Evolutionary conservation across 108 stramenopile species (phyloP), one percentile per base, ranked within the genome.

Genomic region (Cyclotella kingstonii): DNA sequence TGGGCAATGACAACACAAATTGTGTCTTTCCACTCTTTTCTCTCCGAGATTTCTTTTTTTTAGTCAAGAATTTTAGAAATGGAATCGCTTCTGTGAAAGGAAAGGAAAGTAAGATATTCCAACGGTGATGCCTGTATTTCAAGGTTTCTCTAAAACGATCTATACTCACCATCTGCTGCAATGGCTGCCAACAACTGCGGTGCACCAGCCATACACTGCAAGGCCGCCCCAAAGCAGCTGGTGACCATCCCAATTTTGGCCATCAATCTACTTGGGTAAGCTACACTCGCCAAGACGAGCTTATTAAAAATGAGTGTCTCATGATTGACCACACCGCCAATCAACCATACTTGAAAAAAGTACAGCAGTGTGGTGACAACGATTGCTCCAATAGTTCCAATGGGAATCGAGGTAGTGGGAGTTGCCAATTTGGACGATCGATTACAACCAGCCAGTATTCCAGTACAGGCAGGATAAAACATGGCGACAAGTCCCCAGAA

Each of bases 401-500:
- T 79, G n/a, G 90, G 85, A 42, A 91, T 91, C 5, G 70, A 63
- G 11, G 54, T 35, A 9, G 67, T 54, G 28, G 90, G 86, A 45
- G 75, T 60, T 29, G 68, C 78, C 19, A 91, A 77, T 23, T 77
- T 82, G 17, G 79, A 83, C 1, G 74, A 77, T 11, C 84, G 78
- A 45, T 84, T 86, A 8, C 80, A 70, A 28, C 90, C 90, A 6
- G 86, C 84, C 86, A 91, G 79, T 64, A 91, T 87, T 8, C 90
- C 90, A 9, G 86, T 91, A 35, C 81, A 83, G 28, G 81, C 68
- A 11, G 90, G 90, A 66, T 84, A 91, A 59, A 87, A 91, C 48
- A 91, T 63, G 0, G 86, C 75, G 21, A 91, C 52, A 21, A 90
- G 73, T 17, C 57, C 58, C 59, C 54, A 76, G 68, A 90, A 87